phyloP scores from a whole-genome alignment of 768 basidiomycete species.

The Terana coerulea region DNA sequence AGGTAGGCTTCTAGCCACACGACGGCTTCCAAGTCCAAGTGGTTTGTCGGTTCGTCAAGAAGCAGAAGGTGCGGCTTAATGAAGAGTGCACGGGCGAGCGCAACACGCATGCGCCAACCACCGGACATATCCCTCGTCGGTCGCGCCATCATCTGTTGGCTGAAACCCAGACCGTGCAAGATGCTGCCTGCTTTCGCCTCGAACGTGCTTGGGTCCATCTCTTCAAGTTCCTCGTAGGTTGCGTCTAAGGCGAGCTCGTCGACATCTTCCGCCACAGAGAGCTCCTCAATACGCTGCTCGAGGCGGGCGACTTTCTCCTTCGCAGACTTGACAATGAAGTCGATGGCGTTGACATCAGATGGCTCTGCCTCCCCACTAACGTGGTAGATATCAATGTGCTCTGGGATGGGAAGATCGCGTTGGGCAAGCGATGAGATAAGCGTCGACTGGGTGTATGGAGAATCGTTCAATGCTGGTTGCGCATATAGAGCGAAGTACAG shows the following conservation, averaged over 20 bases:
- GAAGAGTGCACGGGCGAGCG: slow-evolving; percentile 93
- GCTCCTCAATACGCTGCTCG: slow-evolving; percentile 90
- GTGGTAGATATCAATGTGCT: slow-evolving; percentile 96
- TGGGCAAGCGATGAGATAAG: slow-evolving; percentile 95
- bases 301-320: slow-evolving; percentile 90
- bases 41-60: slow-evolving; percentile 91
- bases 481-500: too few species aligned
- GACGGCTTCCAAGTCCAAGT: slow-evolving; percentile 94
- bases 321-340: slow-evolving; percentile 93
- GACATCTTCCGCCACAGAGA: slow-evolving; percentile 83
- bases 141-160: slow-evolving; percentile 87
- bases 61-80: slow-evolving; percentile 94
- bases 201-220: slow-evolving; percentile 93
- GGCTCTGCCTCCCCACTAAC: slow-evolving; percentile 96
- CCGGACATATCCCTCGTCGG: slow-evolving; percentile 99
- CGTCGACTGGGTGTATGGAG: slow-evolving; percentile 65
- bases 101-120: slow-evolving; percentile 99
- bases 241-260: slow-evolving; percentile 86
- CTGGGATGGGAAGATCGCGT: slow-evolving; percentile 91
- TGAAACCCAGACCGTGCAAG: slow-evolving; percentile 96
- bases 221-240: slow-evolving; percentile 94
- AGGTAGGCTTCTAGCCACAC: slow-evolving; percentile 99
- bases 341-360: slow-evolving; percentile 91
- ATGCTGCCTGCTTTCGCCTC: slow-evolving; percentile 95
- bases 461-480: background rate